Evolutionary conservation across 192 early-diverging fungal species (phyloP).

Genomic region (Coemansia sp.): DNA sequence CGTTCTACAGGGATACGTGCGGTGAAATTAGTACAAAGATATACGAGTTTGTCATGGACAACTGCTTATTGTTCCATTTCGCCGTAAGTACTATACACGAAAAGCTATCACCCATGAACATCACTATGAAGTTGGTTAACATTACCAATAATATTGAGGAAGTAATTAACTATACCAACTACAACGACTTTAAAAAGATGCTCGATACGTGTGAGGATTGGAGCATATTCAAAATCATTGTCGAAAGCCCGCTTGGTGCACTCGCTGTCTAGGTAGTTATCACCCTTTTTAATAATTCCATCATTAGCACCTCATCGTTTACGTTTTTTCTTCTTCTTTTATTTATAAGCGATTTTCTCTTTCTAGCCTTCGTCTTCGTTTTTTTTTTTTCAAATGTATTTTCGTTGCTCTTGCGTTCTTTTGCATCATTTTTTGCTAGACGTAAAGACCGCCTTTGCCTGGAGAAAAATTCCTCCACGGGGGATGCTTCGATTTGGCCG

Average conservation of each 20-base stretch:
- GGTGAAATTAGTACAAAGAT: conserved; percentile 1
- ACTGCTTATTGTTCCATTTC: not conserved
- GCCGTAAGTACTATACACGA: not conserved
- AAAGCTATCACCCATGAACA: not conserved
- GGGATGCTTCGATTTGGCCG: not conserved
- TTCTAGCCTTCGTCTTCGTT: not conserved
- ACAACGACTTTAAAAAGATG: not conserved
- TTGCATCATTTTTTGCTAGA: not conserved
- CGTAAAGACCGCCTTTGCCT: not conserved
- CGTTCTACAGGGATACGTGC: not conserved
- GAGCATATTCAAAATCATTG: conserved; percentile 6
- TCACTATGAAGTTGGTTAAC: not conserved
- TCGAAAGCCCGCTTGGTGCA: not conserved
- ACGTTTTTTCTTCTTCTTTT: not conserved
- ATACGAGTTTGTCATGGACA: conserved; percentile 13
- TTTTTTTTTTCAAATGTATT: not conserved
- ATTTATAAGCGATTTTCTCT: not conserved
- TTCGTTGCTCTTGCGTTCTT: not conserved
- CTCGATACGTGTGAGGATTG: conserved; percentile 1
- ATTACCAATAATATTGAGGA: not conserved
- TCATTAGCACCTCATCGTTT: not conserved
- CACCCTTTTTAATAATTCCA: not conserved
- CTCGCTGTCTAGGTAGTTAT: not conserved
- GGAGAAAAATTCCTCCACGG: not conserved
- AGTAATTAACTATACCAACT: not conserved